A percentile compares a stretch with the other conserved stretches of the same genome.
Conservation (phyloP, 2,329 filamentous ascomycete genomes). For the Aspergillus novofumigatus region DNA sequence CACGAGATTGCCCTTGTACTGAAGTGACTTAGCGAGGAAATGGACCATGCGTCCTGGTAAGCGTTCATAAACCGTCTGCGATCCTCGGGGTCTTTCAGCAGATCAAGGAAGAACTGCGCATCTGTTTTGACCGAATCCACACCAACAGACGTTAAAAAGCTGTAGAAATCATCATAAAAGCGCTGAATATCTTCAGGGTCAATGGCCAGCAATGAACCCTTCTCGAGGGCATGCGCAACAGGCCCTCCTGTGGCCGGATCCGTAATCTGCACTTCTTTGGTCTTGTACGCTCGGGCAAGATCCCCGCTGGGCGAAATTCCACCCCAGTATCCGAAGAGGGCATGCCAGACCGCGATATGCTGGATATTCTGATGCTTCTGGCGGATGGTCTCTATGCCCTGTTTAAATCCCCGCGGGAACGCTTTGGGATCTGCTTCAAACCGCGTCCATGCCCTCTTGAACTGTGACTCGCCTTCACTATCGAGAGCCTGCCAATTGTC, state of each 20-base stretch:
- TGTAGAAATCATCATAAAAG: conserved; percentile 90
- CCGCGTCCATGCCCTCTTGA: conserved; percentile 61
- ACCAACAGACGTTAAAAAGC: conserved; percentile 68
- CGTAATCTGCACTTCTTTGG: conserved; percentile 54
- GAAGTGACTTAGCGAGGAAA: conserved; percentile 74
- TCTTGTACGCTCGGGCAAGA: conserved; percentile 75
- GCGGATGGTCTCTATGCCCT: conserved; percentile 66
- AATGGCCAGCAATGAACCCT: conserved; percentile 64
- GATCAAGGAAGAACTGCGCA: conserved; percentile 83
- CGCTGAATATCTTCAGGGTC: conserved; percentile 67
- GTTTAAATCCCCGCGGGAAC: conserved; percentile 76
- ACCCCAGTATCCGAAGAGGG: conserved; percentile 84
- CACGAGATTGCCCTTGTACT: conserved; percentile 76
- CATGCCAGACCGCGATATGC: conserved; percentile 92
- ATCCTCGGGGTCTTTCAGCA: conserved; percentile 62
- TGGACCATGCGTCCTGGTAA: conserved; percentile 84
- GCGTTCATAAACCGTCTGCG: conserved; percentile 67
- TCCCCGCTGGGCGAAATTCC: conserved; percentile 72
- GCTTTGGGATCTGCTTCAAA: conserved; percentile 79
- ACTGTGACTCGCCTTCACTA: conserved; percentile 50
- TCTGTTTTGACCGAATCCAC: conserved; percentile 91
- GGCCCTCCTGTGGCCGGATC: conserved; percentile 50
- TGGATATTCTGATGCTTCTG: conserved; percentile 66
- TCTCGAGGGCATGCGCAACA: conserved; percentile 20
- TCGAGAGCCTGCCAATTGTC: conserved; percentile 91